Evolutionary conservation across 495 filamentous ascomycete species (phyloP), one percentile per base, ranked within the genome.

Genomic region (Aspergillus ellipticus): DNA sequence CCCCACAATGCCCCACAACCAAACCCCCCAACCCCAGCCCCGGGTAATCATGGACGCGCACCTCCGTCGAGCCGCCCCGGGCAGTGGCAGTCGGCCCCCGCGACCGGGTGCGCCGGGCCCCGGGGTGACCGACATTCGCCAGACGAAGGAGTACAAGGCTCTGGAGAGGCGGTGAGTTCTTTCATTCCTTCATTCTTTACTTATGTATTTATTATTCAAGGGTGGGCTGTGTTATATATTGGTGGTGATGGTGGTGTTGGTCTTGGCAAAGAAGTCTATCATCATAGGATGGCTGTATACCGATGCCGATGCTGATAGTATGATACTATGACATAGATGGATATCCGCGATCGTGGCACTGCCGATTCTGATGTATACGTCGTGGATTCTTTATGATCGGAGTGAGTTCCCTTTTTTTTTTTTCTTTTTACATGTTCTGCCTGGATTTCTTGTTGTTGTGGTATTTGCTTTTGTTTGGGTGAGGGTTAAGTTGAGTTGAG

Each of bases 71-170:
- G 24, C 35, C 35, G 9, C 59, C 42, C 6, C 53, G 50, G 13
- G 50, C 49, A 31, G 7, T 51, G 24, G 43, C 19, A 17, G 41
- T 29, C 6, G 53, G 4, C 24, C 7, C 24, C 35, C 3, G 35
- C n/a, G n/a, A n/a, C n/a, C 11, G 5, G 35, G 35, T 39, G 35
- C 6, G 9, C 2, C 6, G 9, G 3, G 31, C 5, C 28, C 28
- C 6, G 31, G 31, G n/a, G 35, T 55, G 21, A 26, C 48, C 17
- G 65, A 70, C 59, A 62, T 70, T 31, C 63, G 63, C 16, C 61
- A 70, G 46, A 70, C 67, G 19, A 68, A 63, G 49, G 67, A 63
- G 55, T 70, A 70, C 54, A 68, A 68, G 48, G 28, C 52, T 50
- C 60, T 61, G 50, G 57, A 63, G 10, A 57, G 67, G 35, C 53